Evolutionary conservation across 176 grass and related monocot species (phyloP), one percentile per base, ranked within the genome.

Genomic region (Aegilops umbellulata): DNA sequence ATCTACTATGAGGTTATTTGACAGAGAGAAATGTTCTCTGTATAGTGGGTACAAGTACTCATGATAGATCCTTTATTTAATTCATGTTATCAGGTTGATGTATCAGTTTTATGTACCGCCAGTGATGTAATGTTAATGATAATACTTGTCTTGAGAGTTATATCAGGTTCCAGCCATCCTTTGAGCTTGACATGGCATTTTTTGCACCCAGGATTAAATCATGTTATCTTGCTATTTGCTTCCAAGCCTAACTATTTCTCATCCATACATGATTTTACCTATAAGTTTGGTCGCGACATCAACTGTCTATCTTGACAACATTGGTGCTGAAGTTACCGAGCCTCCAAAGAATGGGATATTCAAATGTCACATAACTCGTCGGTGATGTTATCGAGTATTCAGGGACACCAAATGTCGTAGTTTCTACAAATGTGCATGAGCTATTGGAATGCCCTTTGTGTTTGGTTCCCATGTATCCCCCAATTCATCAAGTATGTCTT

Each of bases 401-500:
- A 69, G 83, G 91, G 7, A 95, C 95, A 86, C 90, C 90, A 23
- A 95, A 98, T 91, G n/a, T 86, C 38, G 64, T 81, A 64, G 94
- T 88, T 80, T 87, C 94, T 85, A 88, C 90, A 63, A 98, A 89
- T 34, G 91, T 98, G 63, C 89, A 89, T 51, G 93, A 98, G 57
- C 93, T 98, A 36, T 86, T 98, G 36, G 95, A 98, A 63, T 98
- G 95, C n/a, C 95, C 95, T 76, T 91, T 98, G 61, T 98, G 95
- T 68, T 87, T 98, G 80, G 90, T 90, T 89, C 91, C 95, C 17
- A 98, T 98, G 96, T 95, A 95, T 88, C 96, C 96, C 84, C 96
- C 96, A 83, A 98, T 98, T 80, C 93, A 98, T 89, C 96, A 94
- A 90, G 93, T 98, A 44, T 26, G 64, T 22, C 49, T 88, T 84